Conservation (phyloP, 768 basidiomycete genomes). For the Cantharellus cinnabarinus region DNA sequence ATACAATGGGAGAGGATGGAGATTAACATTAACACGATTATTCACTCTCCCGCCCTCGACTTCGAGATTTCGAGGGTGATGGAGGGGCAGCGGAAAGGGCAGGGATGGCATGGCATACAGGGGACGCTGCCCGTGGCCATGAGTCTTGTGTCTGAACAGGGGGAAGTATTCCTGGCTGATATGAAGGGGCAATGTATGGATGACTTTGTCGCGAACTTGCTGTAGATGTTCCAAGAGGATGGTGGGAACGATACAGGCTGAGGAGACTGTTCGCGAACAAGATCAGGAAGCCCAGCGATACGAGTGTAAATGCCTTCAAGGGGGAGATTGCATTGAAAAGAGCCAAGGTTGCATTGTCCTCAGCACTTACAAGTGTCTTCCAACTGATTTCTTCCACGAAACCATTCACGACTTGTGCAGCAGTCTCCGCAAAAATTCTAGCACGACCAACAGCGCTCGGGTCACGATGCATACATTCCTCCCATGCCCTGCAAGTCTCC, state of each 20-base stretch:
- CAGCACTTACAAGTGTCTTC: constrained; percentile 67
- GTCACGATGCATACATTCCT: constrained; percentile 88
- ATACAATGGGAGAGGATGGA: too few relatives aligned
- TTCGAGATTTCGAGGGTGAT: too few relatives aligned
- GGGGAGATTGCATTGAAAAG: not conserved
- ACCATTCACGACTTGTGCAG: constrained; percentile 88
- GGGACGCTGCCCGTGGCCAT: too few relatives aligned
- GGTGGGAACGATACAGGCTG: not conserved
- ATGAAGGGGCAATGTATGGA: too few relatives aligned
- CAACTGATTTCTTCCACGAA: constrained; percentile 96
- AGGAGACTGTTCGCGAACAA: not conserved
- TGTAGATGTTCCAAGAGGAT: not conserved
- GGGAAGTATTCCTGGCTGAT: too few relatives aligned
- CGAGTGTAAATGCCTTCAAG: not conserved
- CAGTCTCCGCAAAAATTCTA: constrained; percentile 77
- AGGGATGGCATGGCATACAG: too few relatives aligned
- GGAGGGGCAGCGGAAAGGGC: too few relatives aligned
- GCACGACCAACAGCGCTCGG: constrained; percentile 76
- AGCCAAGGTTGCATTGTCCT: not conserved
- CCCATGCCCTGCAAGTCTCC: constrained; percentile 73
- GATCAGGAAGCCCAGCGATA: not conserved
- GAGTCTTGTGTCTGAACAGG: too few relatives aligned
- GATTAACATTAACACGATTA: too few relatives aligned
- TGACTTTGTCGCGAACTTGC: too few relatives aligned
- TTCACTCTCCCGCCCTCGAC: too few relatives aligned